Percentiles rank a stretch among this genome's conserved stretches.
Conservation (phyloP, 371 early-diverging fungal species). For the Thermomucor indicae-seudaticae region DNA sequence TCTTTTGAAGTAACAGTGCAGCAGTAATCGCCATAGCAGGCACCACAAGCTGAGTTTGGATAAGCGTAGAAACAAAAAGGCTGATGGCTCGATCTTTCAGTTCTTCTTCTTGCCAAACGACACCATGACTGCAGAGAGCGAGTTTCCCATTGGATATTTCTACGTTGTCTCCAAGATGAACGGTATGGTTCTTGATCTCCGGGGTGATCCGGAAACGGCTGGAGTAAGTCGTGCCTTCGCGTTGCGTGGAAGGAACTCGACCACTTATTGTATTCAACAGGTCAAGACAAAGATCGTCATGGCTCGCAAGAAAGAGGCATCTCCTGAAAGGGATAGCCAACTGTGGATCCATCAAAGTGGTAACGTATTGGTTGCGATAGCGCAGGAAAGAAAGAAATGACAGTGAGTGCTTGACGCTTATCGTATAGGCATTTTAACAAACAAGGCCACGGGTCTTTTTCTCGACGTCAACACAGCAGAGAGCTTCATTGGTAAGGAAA, state of each 20-base stretch:
- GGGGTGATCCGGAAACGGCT: slow-evolving; percentile 10
- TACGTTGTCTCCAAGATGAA: slow-evolving; percentile 36
- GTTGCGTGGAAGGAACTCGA: background rate
- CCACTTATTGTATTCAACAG: slow-evolving; percentile 3
- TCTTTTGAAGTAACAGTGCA: too few relatives aligned
- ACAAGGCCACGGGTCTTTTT: slow-evolving; percentile 32
- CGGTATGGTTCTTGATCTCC: slow-evolving; percentile 29
- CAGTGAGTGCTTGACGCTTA: background rate
- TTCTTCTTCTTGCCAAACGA: background rate
- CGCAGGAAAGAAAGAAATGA: too few relatives aligned
- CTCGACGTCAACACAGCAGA: slow-evolving; percentile 33
- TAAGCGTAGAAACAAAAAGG: too few relatives aligned
- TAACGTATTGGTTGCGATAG: too few relatives aligned
- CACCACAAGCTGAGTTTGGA: too few relatives aligned
- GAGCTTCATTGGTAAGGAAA: slow-evolving; percentile 29
- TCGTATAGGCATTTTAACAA: slow-evolving; percentile 26
- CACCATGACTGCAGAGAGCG: slow-evolving; percentile 1
- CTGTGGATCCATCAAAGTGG: slow-evolving; percentile 43
- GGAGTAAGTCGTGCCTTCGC: slow-evolving; percentile 9
- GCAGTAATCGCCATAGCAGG: too few relatives aligned
- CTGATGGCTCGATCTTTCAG: background rate
- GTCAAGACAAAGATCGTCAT: slow-evolving; percentile 27
- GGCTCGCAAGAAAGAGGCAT: slow-evolving; percentile 22
- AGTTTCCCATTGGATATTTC: slow-evolving; percentile 43
- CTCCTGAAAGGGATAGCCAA: slow-evolving; percentile 35